These are phyloP conservation scores for Fusarium foetens DNA, from an alignment of 2,329 filamentous ascomycete genomes.

Conservation along the genomic window DNA sequence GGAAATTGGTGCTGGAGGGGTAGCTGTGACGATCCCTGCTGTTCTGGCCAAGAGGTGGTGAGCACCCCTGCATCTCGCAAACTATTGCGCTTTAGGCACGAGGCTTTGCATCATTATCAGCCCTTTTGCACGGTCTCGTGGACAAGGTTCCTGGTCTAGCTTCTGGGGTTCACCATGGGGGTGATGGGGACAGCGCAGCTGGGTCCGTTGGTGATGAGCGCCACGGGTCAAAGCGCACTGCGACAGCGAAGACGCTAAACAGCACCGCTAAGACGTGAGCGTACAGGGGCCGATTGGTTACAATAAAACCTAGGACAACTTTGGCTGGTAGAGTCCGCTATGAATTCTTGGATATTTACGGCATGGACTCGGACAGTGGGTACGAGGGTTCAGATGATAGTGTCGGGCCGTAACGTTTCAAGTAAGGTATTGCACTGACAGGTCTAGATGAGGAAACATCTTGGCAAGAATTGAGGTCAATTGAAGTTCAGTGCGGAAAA, in stretches of 20 bases:
- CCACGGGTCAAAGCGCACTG: conserved; percentile 16
- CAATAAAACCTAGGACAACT: neutral
- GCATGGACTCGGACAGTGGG: neutral
- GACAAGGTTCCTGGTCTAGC: conserved; percentile 1
- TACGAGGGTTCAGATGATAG: neutral
- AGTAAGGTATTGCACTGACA: neutral
- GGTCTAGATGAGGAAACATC: neutral
- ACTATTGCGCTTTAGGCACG: conserved; percentile 21
- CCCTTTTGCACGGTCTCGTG: neutral
- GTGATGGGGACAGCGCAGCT: neutral
- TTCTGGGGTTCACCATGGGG: neutral
- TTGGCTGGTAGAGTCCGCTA: neutral
- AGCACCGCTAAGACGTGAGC: neutral
- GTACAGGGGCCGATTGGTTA: neutral
- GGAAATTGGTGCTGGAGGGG: conserved; percentile 15
- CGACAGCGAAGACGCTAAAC: neutral
- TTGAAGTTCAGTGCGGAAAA: neutral
- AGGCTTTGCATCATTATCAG: conserved; percentile 9
- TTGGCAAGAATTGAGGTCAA: neutral
- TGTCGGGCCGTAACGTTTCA: neutral
- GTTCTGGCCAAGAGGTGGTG: neutral
- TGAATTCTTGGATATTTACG: neutral
- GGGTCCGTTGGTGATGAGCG: neutral
- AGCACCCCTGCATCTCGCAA: conserved; percentile 32
- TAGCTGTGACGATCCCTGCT: neutral